Percentiles rank a stretch among this genome's conserved stretches.
These are phyloP conservation scores for Chaetomium olivaceum DNA, from an alignment of 2,329 filamentous ascomycete genomes.

Conservation along the genomic window DNA sequence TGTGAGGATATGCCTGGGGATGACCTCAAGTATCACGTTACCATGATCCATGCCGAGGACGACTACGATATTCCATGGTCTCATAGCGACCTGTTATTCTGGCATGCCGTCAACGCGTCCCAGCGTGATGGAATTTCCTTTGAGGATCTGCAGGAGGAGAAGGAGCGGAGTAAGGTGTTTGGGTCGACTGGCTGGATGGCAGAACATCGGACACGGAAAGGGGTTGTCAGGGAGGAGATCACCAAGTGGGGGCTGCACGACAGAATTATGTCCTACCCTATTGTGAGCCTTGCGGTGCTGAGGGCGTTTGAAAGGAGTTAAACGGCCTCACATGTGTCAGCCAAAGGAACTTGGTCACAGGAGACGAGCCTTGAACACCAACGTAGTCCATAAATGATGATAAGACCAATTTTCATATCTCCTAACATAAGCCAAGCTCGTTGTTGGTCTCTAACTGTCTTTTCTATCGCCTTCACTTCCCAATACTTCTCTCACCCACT, in stretches of 20 bases:
- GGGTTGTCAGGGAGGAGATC: constrained; percentile 55
- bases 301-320: constrained; percentile 42
- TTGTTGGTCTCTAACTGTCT: too few relatives aligned
- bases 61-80: constrained; percentile 53
- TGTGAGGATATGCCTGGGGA: constrained; percentile 35
- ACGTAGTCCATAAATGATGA: neutral
- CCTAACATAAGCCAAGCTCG: too few relatives aligned
- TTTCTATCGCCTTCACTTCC: too few relatives aligned
- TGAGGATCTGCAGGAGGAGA: constrained; percentile 49
- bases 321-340: neutral
- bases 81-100: constrained; percentile 53
- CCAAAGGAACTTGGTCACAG: neutral
- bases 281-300: constrained; percentile 53
- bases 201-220: constrained; percentile 48
- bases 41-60: constrained; percentile 53
- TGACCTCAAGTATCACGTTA: constrained; percentile 44
- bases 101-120: constrained; percentile 56
- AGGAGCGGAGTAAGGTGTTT: constrained; percentile 37
- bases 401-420: too few relatives aligned
- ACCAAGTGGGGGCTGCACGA: constrained; percentile 59
- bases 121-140: constrained; percentile 39
- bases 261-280: constrained; percentile 58
- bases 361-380: neutral
- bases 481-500: too few relatives aligned
- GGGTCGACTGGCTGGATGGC: constrained; percentile 53